Percentiles rank a stretch among this genome's conserved stretches.
phyloP scores from a whole-genome alignment of 1,284 basidiomycete species.

The Boletus coffeatus region DNA sequence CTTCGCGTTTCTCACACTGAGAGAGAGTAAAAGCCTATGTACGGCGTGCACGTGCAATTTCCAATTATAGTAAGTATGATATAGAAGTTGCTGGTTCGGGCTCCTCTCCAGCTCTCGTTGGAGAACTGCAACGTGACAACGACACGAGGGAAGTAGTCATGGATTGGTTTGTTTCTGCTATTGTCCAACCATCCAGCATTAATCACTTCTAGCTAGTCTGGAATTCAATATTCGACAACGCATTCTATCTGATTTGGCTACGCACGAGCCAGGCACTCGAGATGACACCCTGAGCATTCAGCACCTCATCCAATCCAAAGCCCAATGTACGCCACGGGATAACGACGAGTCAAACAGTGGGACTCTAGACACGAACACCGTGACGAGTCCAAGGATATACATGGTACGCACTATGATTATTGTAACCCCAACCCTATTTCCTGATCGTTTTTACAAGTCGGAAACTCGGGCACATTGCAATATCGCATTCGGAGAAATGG shows the following conservation, averaged over 20 bases:
- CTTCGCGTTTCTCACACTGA: neutral
- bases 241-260: conserved; percentile 77
- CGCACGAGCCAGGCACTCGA: conserved; percentile 49
- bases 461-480: conserved; percentile 69
- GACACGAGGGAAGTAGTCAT: conserved; percentile 9
- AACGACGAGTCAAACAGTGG: neutral
- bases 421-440: conserved; percentile 1
- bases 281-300: conserved; percentile 46
- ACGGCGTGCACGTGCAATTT: neutral
- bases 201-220: conserved; percentile 37
- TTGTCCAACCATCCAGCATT: neutral
- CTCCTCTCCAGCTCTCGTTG: neutral
- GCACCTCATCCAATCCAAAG: conserved; percentile 56
- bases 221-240: conserved; percentile 78
- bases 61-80: conserved; percentile 8
- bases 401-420: conserved; percentile 21
- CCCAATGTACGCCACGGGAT: conserved; percentile 32
- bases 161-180: conserved; percentile 25
- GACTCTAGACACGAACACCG: neutral
- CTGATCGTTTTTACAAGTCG: conserved; percentile 31
- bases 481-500: conserved; percentile 71
- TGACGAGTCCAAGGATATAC: conserved; percentile 10
- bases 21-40: no score
- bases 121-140: neutral
- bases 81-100: neutral